A percentile compares a stretch with the other conserved stretches of the same genome.
Evolutionary conservation across 345 rosid species (phyloP).

Genomic region (Camelina laxa): DNA sequence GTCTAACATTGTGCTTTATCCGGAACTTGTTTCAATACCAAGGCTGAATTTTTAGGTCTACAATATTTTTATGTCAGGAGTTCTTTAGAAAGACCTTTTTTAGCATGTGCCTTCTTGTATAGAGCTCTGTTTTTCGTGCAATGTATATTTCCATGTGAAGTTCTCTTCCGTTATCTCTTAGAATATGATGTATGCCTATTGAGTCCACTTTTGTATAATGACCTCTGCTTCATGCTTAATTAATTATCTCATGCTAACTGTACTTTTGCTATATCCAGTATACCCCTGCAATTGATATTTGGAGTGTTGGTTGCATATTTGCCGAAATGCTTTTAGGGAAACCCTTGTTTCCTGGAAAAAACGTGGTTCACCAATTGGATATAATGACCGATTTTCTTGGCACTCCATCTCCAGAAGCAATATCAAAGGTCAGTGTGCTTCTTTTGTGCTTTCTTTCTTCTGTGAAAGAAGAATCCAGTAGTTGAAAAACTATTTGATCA

Average conservation of each 20-base stretch:
- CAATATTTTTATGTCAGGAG: no score
- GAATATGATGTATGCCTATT: conserved; percentile 12
- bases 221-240: not conserved
- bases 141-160: no score
- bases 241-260: conserved; percentile 12
- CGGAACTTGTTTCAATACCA: no score
- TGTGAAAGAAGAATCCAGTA: not conserved
- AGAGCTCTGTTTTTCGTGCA: no score
- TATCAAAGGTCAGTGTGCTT: conserved; percentile 60
- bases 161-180: conserved; percentile 3
- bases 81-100: no score
- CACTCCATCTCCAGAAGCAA: conserved; percentile 78
- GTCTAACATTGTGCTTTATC: no score
- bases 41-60: no score
- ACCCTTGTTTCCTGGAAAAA: conserved; percentile 91
- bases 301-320: conserved; percentile 98
- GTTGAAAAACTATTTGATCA: conserved; percentile 7
- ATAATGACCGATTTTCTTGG: conserved; percentile 95
- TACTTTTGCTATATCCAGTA: conserved; percentile 55
- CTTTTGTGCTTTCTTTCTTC: conserved; percentile 6
- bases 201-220: conserved; percentile 1
- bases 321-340: conserved; percentile 92
- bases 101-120: conserved; percentile 5
- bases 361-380: conserved; percentile 94
- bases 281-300: conserved; percentile 91